Base-by-base conservation (phyloP, 176 grass and related monocot species). In the Elaeis guineensis region DNA sequence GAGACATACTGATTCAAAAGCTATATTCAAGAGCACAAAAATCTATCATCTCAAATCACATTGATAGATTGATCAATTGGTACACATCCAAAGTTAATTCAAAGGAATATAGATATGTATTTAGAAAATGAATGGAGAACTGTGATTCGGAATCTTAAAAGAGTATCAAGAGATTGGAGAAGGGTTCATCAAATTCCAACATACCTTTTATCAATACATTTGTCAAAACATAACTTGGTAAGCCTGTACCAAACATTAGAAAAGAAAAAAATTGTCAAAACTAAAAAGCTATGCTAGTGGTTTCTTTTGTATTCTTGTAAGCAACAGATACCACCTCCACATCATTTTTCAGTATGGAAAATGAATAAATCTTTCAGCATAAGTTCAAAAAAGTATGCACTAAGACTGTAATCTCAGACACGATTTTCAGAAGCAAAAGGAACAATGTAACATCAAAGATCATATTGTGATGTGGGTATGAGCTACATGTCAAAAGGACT, bases 131-230 rank as follows among this genome's bases (percentile, higher is more conserved):
- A 28, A 44, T 44, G 35, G 11, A 26, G 21, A 52, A 25, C 2
- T 65, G 29, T 32, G 20, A 23, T 59, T 59, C 7, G 52, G 2
- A 52, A 4, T 3, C 7, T 48, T 55, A 12, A 29, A n/a, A 44
- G 35, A 61, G 11, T 9, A 23, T 2, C 24, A 49, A 8, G 17
- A 66, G 35, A 11, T 52, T 4, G 3, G 19, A 32, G 51, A 66
- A 63, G 59, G 1, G 54, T 3, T 58, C 53, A 28, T 2, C 0
- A 25, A 61, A 21, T 9, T 50, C 64, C 18, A 58, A 16, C 44
- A 56, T 84, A 95, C 90, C 79, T 95, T 84, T 87, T 95, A 56
- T 90, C 83, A 48, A 98, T 55, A 18, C 94, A 98, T 73, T 98
- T 98, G 17, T 89, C 71, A 4, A 98, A 98, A 73, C 94, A 99